A percentile compares a stretch with the other conserved stretches of the same genome.
phyloP scores from a whole-genome alignment of 1,284 basidiomycete species.

The Ustilago bromivora region DNA sequence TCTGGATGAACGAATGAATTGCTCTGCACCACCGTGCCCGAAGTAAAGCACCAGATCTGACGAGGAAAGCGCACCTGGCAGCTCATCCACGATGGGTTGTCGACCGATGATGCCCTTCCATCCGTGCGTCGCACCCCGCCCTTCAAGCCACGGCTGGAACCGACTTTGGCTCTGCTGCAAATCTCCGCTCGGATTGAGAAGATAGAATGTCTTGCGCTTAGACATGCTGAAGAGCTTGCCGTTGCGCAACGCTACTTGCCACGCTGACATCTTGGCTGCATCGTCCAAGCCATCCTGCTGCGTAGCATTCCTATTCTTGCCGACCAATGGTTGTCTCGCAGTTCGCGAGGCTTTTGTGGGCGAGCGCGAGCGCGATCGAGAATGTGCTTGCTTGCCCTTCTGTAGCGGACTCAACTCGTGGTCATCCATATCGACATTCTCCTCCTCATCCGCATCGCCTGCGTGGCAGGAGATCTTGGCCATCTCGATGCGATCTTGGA shows the following conservation, averaged over 20 bases:
- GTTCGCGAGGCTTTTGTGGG: constrained; percentile 20
- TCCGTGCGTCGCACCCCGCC: constrained; percentile 74
- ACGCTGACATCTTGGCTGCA: constrained; percentile 21
- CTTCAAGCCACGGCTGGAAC: constrained; percentile 80
- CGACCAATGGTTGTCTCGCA: constrained; percentile 11
- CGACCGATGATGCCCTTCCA: constrained; percentile 87
- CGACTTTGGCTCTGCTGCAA: constrained; percentile 83
- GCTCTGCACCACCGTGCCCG: constrained; percentile 94
- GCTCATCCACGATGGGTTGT: constrained; percentile 71
- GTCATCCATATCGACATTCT: constrained; percentile 22
- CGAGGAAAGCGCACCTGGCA: constrained; percentile 50
- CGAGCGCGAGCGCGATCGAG: constrained; percentile 26
- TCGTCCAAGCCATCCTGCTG: not conserved
- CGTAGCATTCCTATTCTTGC: constrained; percentile 8
- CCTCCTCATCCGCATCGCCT: constrained; percentile 1
- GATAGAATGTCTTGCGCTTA: constrained; percentile 76
- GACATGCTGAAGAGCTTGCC: constrained; percentile 53
- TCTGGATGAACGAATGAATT: constrained; percentile 84
- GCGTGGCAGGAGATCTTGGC: constrained; percentile 33
- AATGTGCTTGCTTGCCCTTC: constrained; percentile 32
- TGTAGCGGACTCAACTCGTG: constrained; percentile 41
- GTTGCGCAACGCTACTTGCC: constrained; percentile 43
- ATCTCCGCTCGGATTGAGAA: constrained; percentile 94
- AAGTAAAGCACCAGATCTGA: constrained; percentile 77
- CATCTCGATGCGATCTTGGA: constrained; percentile 77